A percentile compares a stretch with the other conserved stretches of the same genome.
These are phyloP conservation scores for Margaritispora aquatica DNA, from an alignment of 495 filamentous ascomycete species.

Conservation along the genomic window DNA sequence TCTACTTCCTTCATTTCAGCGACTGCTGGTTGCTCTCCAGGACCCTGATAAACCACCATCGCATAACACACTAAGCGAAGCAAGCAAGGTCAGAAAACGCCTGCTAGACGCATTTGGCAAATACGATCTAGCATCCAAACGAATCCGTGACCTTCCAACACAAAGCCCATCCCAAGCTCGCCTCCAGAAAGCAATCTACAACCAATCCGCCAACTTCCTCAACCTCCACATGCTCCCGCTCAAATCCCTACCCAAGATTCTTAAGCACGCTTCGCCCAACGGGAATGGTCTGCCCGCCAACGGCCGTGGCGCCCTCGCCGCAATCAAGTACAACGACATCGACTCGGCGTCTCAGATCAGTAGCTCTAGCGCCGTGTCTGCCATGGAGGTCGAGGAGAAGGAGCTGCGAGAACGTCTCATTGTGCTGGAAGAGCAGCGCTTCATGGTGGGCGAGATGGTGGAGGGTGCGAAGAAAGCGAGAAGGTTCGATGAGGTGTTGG, in stretches of 20 bases:
- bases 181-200: slow-evolving; percentile 80
- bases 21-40: slow-evolving; percentile 53
- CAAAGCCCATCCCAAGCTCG: slow-evolving; percentile 66
- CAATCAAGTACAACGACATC: slow-evolving; percentile 54
- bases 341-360: slow-evolving; percentile 54
- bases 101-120: slow-evolving; percentile 87
- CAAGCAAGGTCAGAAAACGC: slow-evolving; percentile 83
- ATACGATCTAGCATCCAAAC: slow-evolving; percentile 77
- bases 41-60: slow-evolving; percentile 69
- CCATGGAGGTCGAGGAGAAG: slow-evolving; percentile 81
- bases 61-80: slow-evolving; percentile 72
- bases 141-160: slow-evolving; percentile 71
- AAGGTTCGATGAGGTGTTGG: slow-evolving; percentile 84
- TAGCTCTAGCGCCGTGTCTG: slow-evolving; percentile 59
- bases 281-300: slow-evolving; percentile 13
- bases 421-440: slow-evolving; percentile 90
- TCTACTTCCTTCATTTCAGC: slow-evolving; percentile 83
- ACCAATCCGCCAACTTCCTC: slow-evolving; percentile 76
- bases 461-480: slow-evolving; percentile 71
- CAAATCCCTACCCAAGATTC: slow-evolving; percentile 74
- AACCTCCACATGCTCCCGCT: slow-evolving; percentile 90
- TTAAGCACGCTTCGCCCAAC: slow-evolving; percentile 53
- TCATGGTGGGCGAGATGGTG: slow-evolving; percentile 87
- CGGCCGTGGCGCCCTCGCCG: slow-evolving; percentile 41
- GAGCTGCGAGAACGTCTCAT: slow-evolving; percentile 76